Percentiles rank a stretch among this genome's conserved stretches.
Conservation (phyloP, 495 filamentous ascomycete species). For the Aspergillus asperescens region DNA sequence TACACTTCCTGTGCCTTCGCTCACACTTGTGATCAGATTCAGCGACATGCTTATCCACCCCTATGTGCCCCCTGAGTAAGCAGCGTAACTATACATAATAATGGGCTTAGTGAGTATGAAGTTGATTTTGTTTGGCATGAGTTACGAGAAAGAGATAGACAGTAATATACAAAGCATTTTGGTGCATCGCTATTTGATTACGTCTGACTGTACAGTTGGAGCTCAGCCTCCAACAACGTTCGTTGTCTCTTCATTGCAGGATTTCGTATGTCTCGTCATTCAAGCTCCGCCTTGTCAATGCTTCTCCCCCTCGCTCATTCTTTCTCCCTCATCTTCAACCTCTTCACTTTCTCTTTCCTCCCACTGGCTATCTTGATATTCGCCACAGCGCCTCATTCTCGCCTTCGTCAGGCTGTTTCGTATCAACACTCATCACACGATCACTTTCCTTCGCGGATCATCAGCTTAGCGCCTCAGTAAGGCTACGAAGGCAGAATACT, state of each 20-base stretch:
- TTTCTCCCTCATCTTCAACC: neutral
- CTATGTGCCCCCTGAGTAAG: constrained; percentile 68
- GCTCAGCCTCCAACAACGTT: neutral
- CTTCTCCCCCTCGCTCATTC: neutral
- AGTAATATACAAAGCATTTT: constrained; percentile 34
- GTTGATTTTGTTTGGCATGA: constrained; percentile 29
- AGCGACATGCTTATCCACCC: constrained; percentile 89
- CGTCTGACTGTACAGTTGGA: constrained; percentile 1
- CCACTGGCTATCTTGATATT: constrained; percentile 5
- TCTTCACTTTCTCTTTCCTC: neutral
- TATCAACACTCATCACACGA: constrained; percentile 5
- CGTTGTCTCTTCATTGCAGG: neutral
- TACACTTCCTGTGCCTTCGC: neutral
- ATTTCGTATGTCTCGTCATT: neutral
- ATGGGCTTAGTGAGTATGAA: constrained; percentile 10
- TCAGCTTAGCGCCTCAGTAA: neutral
- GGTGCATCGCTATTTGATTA: constrained; percentile 3
- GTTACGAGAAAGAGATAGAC: constrained; percentile 46
- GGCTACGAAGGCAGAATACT: neutral
- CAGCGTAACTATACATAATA: constrained; percentile 11
- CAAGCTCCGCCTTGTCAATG: neutral
- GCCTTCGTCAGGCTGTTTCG: constrained; percentile 13
- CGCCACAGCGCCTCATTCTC: constrained; percentile 13
- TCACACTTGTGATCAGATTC: constrained; percentile 49
- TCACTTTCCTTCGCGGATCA: neutral